Percentiles rank a stretch among this genome's conserved stretches.
Evolutionary conservation across 306 rosid species (phyloP).

Genomic region (Pyrus betulifolia): DNA sequence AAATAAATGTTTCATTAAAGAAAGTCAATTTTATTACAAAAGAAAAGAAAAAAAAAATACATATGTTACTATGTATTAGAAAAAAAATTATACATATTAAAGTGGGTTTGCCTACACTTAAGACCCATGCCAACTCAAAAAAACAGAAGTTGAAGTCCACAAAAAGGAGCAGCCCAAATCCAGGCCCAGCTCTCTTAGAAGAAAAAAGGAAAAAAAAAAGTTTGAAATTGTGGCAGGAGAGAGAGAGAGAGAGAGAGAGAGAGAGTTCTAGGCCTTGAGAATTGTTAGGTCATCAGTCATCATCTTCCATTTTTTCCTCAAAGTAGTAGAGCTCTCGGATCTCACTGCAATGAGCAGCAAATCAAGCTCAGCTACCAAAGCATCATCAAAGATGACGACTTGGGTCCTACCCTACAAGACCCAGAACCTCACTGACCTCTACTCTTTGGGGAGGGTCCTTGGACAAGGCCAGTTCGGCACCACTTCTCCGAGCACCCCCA

Average conservation of each 20-base stretch:
- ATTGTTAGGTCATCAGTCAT: background rate
- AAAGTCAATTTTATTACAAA: no score
- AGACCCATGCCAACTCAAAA: no score
- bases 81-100: no score
- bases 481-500: constrained; percentile 35
- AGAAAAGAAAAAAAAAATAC: no score
- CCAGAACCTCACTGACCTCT: constrained; percentile 25
- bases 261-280: background rate
- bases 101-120: no score
- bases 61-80: no score
- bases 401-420: constrained; percentile 43
- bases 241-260: no score
- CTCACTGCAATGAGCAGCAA: constrained; percentile 16
- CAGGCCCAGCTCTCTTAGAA: background rate
- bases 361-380: constrained; percentile 15
- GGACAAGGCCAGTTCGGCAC: constrained; percentile 48
- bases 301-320: background rate
- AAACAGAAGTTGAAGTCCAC: no score
- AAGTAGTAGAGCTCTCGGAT: background rate
- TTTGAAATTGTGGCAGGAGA: background rate
- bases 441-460: constrained; percentile 27
- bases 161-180: no score
- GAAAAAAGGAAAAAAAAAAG: background rate
- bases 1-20: no score
- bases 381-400: constrained; percentile 17